A percentile compares a stretch with the other conserved stretches of the same genome.
phyloP scores from a whole-genome alignment of 805 yeast genomes.

The Komagataella kurtzmanii region DNA sequence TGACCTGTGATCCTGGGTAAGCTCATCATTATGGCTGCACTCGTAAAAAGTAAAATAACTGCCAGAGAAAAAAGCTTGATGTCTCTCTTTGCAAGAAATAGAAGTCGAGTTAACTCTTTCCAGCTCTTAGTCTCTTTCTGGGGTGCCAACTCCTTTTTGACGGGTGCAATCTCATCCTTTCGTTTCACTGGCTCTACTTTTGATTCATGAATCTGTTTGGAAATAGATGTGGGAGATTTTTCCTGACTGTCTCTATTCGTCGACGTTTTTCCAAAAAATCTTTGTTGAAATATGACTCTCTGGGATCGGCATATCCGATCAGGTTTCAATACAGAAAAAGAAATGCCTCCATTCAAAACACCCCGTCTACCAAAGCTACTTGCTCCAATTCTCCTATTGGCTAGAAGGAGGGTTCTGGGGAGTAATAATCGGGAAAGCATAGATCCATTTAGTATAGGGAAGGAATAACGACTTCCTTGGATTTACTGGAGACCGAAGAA shows the following conservation, averaged over 20 bases:
- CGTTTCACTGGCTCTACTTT: background rate
- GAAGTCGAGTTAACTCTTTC: constrained; percentile 24
- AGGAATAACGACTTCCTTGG: background rate
- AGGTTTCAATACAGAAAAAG: background rate
- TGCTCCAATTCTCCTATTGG: background rate
- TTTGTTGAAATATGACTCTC: background rate
- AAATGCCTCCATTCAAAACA: background rate
- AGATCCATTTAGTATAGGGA: background rate
- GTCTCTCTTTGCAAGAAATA: constrained; percentile 30
- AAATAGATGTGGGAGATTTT: background rate
- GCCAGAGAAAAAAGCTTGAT: constrained; percentile 28
- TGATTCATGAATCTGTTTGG: background rate
- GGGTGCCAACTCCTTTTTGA: background rate
- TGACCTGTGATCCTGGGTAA: constrained; percentile 45
- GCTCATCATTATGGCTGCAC: constrained; percentile 37
- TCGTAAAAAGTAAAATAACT: constrained; percentile 26
- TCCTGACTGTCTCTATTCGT: background rate
- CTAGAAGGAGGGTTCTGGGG: background rate
- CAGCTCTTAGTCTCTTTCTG: constrained; percentile 16
- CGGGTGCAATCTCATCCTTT: background rate
- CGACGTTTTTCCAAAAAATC: background rate
- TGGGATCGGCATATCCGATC: background rate
- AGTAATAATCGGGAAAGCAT: background rate
- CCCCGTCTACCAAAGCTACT: background rate
- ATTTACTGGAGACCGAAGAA: background rate